Evolutionary conservation across 2,329 filamentous ascomycete genomes (phyloP), one percentile per base, ranked within the genome.

Genomic region (Claviceps lovelessii): DNA sequence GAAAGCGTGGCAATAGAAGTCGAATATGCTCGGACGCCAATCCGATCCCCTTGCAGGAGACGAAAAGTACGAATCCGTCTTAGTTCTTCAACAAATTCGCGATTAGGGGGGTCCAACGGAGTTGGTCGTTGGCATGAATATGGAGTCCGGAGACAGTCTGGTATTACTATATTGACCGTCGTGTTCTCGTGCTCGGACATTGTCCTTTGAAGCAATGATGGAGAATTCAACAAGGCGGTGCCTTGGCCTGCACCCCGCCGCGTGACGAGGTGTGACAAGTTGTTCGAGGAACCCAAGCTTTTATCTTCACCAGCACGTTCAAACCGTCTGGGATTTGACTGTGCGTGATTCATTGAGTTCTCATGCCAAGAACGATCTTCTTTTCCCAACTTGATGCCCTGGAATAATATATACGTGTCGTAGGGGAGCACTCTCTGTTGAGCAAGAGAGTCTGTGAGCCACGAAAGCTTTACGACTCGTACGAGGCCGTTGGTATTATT

Each of bases 71-170:
- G 81, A 59, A 97, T 88, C 56, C 85, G 84, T 61, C 83, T 79
- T 5, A 98, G 76, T 57, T 86, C 76, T 0, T 78, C 70, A 46
- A 96, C 80, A 65, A 98, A 97, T 0, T 68, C 68, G 46, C 81
- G 75, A 61, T 97, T 97, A 0, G 86, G 86, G 0, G 83, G 75
- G 54, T 84, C 72, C 0, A 80, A 69, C 0, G 83, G 85, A 0
- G 90, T 88, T 1, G 82, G 79, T 29, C 91, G 82, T 65, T 94
- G 81, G 62, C 93, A 97, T 5, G 90, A 84, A 67, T 93, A 95
- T 6, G 62, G 63, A 5, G 65, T 68, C 33, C 78, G 75, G 54
- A 86, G 68, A 46, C 75, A 94, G 2, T 80, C 78, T 1, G 90
- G 90, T 13, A 88, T 70, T 0, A 78, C 74, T 0, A 87, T 88